Evolutionary conservation across 495 filamentous ascomycete species (phyloP).

Genomic region (Annulohypoxylon nitens): DNA sequence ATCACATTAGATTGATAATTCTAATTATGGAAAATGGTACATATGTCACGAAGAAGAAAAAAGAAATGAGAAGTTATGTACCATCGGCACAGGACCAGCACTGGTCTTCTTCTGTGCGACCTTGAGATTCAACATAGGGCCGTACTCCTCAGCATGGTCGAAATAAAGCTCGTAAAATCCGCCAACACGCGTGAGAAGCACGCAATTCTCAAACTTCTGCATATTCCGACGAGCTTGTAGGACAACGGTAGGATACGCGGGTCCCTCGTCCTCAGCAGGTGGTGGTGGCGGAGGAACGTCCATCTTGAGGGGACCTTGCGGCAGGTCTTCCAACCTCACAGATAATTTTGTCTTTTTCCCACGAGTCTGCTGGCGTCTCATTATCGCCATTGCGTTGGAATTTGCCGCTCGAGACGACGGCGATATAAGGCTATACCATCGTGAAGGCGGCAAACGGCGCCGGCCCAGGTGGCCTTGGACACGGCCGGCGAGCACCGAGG

Average conservation of each 20-base stretch:
- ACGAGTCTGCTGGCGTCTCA: slow-evolving; percentile 24
- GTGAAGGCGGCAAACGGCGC: slow-evolving; percentile 11
- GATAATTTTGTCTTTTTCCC: slow-evolving; percentile 63
- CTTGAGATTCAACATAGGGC: slow-evolving; percentile 88
- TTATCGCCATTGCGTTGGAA: not conserved
- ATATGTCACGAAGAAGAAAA: slow-evolving; percentile 6
- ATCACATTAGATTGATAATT: slow-evolving; percentile 24
- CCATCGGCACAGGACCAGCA: slow-evolving; percentile 83
- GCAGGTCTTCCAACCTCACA: slow-evolving; percentile 72
- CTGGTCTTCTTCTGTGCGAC: slow-evolving; percentile 82
- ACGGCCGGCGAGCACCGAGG: slow-evolving; percentile 35
- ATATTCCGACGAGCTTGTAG: slow-evolving; percentile 91
- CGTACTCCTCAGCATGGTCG: slow-evolving; percentile 89
- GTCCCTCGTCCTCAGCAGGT: slow-evolving; percentile 63
- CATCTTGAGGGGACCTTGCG: slow-evolving; percentile 66
- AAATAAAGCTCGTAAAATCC: slow-evolving; percentile 98
- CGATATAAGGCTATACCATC: slow-evolving; percentile 13
- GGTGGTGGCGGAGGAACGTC: slow-evolving; percentile 43
- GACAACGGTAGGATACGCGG: slow-evolving; percentile 86
- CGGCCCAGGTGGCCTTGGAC: slow-evolving; percentile 20
- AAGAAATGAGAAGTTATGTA: slow-evolving; percentile 48
- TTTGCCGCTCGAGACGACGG: not conserved
- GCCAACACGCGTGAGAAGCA: slow-evolving; percentile 90
- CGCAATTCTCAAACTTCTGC: slow-evolving; percentile 87
- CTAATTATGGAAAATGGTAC: not conserved